Evolutionary conservation across 129 eudicot species (phyloP), one percentile per base, ranked within the genome.

Genomic region (Cynara cardunculus): DNA sequence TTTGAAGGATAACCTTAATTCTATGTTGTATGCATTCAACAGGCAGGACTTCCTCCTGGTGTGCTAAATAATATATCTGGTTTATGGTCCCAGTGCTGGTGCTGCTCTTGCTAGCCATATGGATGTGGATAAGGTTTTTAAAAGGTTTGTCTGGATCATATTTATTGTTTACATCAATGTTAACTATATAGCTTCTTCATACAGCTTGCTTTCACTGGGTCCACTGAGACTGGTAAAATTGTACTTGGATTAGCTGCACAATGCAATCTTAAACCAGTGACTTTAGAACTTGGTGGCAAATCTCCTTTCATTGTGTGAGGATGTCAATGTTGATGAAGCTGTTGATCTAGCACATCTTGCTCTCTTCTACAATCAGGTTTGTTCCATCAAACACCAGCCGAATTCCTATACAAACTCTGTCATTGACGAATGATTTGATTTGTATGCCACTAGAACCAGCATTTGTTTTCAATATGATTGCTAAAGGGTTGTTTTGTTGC

Each of bases 21-120:
- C n/a, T n/a, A n/a, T n/a, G n/a, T n/a, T n/a, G n/a, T n/a, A n/a
- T n/a, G n/a, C n/a, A n/a, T n/a, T n/a, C n/a, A n/a, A n/a, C n/a
- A n/a, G n/a, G n/a, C n/a, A n/a, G n/a, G n/a, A n/a, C n/a, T n/a
- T n/a, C n/a, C n/a, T n/a, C n/a, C n/a, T n/a, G n/a, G n/a, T n/a
- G n/a, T n/a, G n/a, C n/a, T n/a, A n/a, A n/a, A n/a, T 77, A 41
- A 90, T 2, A 83, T 92, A 28, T 92, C 97, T 41, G 97, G 97
- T n/a, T 21, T 92, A 71, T 62, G 97, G 97, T 21, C 92, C 92
- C 0, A 86, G 84, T 81, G 97, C 97, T 25, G 97, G 97, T 69
- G 97, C 94, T n/a, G 97, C 97, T 85, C 91, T 92, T 81, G 91
- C 91, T 71, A 90, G 97, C 78, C 97, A 90, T 83, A 90, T 92